phyloP scores from a whole-genome alignment of 1,284 basidiomycete genomes.

The Ustilago hordei region DNA sequence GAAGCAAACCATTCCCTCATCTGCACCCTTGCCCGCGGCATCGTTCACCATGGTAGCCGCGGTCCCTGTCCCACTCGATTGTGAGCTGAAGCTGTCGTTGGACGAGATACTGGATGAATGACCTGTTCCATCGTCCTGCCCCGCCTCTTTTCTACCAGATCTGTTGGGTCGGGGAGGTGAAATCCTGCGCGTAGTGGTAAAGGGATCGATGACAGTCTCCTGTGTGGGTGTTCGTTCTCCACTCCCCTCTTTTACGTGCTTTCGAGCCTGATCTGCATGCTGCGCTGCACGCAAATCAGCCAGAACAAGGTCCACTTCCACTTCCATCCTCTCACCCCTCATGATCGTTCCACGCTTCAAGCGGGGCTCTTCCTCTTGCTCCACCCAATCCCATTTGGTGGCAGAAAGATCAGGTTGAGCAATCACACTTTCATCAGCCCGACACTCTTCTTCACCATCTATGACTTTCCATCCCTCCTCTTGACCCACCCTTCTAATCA shows the following conservation, averaged over 20 bases:
- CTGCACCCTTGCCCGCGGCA: neutral
- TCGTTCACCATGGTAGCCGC: conserved; percentile 3
- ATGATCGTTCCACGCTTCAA: neutral
- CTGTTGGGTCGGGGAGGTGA: neutral
- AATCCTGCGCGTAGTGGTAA: neutral
- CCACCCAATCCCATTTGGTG: conserved; percentile 14
- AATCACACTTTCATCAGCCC: conserved; percentile 11
- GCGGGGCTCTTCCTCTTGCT: conserved; percentile 13
- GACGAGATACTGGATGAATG: conserved; percentile 10
- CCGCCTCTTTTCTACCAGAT: neutral
- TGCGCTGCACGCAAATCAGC: conserved; percentile 21
- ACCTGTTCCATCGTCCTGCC: neutral
- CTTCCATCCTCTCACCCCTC: conserved; percentile 1
- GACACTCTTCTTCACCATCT: neutral
- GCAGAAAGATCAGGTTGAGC: conserved; percentile 4
- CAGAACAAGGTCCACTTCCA: conserved; percentile 22
- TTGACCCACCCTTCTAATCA: conserved; percentile 12
- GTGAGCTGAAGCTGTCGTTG: conserved; percentile 15
- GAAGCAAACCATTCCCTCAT: conserved; percentile 5
- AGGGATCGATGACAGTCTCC: conserved; percentile 10
- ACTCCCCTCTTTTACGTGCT: conserved; percentile 10
- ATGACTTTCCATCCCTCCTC: conserved; percentile 33
- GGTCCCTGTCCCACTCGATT: conserved; percentile 1
- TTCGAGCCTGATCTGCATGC: conserved; percentile 7
- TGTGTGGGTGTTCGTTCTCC: conserved; percentile 17